phyloP scores from a whole-genome alignment of 768 basidiomycete genomes.

The Suillus bovinus region DNA sequence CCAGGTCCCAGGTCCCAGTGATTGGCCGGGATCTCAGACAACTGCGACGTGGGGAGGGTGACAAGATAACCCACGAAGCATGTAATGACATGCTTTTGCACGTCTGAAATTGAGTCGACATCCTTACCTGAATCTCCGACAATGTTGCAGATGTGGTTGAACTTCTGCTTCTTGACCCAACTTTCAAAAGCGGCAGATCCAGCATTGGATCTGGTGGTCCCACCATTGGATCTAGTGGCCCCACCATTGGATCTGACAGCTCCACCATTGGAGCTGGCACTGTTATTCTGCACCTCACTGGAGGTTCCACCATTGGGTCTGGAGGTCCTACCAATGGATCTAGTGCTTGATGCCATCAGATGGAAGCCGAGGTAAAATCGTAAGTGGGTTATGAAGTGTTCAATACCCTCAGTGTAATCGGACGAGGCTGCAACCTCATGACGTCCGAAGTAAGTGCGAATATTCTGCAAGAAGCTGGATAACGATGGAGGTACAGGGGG shows the following conservation, averaged over 20 bases:
- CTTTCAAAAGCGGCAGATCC: neutral
- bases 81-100: neutral
- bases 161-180: neutral
- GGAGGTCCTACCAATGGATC: neutral
- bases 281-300: too few relatives aligned
- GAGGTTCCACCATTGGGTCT: too few relatives aligned
- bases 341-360: neutral
- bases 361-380: neutral
- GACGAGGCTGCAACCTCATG: neutral
- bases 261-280: too few relatives aligned
- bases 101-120: neutral
- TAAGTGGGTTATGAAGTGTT: neutral
- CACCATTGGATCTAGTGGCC: too few relatives aligned
- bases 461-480: neutral
- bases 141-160: neutral
- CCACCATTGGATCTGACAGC: too few relatives aligned
- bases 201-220: too few relatives aligned
- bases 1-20: neutral
- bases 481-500: neutral
- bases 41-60: neutral
- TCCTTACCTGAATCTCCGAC: neutral
- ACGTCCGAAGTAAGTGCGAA: neutral
- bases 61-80: neutral
- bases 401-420: neutral
- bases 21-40: neutral